Evolutionary conservation across 2,329 filamentous ascomycete species (phyloP).

Genomic region (Hymenoscyphus infarciens): DNA sequence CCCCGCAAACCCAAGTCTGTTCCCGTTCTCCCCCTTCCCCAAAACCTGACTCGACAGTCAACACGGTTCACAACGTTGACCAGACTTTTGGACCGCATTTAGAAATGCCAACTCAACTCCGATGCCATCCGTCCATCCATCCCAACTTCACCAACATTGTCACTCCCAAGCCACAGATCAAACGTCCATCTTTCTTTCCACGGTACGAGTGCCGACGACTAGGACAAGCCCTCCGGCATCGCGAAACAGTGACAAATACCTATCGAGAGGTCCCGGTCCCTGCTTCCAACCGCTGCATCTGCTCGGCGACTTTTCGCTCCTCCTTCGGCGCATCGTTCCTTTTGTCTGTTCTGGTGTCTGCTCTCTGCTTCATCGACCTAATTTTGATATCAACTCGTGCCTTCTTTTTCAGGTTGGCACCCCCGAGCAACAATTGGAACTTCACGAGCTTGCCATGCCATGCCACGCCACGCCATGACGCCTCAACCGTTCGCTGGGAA

Average conservation of each 20-base stretch:
- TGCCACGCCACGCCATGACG: background rate
- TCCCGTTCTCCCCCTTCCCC: background rate
- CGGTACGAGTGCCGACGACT: background rate
- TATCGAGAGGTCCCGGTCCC: background rate
- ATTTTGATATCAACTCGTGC: background rate
- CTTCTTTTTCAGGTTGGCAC: background rate
- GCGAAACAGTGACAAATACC: slow-evolving; percentile 1
- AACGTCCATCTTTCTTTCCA: background rate
- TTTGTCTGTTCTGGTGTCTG: background rate
- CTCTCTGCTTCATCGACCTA: background rate
- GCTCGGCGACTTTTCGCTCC: background rate
- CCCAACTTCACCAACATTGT: background rate
- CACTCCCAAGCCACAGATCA: background rate
- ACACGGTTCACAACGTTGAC: background rate
- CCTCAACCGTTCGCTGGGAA: background rate
- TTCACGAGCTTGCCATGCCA: slow-evolving; percentile 1
- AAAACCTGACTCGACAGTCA: background rate
- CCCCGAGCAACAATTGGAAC: background rate
- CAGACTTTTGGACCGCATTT: background rate
- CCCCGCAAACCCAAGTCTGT: background rate
- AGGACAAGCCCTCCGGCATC: background rate
- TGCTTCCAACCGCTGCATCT: background rate
- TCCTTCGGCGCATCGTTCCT: background rate
- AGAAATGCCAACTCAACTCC: too few relatives aligned
- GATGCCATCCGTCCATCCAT: background rate